Percentiles rank a stretch among this genome's conserved stretches.
These are phyloP conservation scores for Fusarium goolgardi DNA, from an alignment of 2,329 filamentous ascomycete genomes.

Conservation along the genomic window DNA sequence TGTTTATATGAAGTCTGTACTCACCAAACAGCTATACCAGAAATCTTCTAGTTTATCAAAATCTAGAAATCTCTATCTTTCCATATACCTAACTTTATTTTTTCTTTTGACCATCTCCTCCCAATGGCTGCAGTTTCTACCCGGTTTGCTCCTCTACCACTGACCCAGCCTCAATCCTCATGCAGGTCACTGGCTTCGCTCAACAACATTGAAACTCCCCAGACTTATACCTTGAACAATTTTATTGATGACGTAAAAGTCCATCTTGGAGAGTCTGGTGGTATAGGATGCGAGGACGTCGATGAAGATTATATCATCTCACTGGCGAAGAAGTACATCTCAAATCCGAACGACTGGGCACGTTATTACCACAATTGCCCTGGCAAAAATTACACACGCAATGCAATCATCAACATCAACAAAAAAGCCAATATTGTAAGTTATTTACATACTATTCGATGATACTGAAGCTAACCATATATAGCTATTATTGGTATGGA, in stretches of 20 bases:
- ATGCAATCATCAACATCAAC: conserved; percentile 12
- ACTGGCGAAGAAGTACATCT: conserved; percentile 1
- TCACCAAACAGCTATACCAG: too few relatives aligned
- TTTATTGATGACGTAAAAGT: not conserved
- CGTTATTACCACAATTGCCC: conserved; percentile 18
- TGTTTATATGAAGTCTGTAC: not conserved
- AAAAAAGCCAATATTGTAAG: conserved; percentile 18
- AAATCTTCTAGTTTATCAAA: not conserved
- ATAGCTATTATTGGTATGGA: conserved; percentile 9
- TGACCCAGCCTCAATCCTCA: not conserved
- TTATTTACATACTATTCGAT: not conserved
- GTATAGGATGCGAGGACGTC: conserved; percentile 15
- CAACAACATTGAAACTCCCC: not conserved
- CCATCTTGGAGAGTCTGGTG: conserved; percentile 2
- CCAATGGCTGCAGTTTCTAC: conserved; percentile 20
- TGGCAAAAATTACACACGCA: conserved; percentile 17
- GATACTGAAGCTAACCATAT: not conserved
- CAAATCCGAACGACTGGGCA: conserved; percentile 20
- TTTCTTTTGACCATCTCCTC: not conserved
- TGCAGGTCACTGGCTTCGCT: not conserved
- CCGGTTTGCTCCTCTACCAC: conserved; percentile 6
- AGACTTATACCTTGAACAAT: not conserved
- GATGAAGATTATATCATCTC: conserved; percentile 19
- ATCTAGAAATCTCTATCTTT: not conserved
- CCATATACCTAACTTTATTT: accelerated